Base-by-base conservation (phyloP, 495 filamentous ascomycete genomes). In the Beverwykella pulmonaria region DNA sequence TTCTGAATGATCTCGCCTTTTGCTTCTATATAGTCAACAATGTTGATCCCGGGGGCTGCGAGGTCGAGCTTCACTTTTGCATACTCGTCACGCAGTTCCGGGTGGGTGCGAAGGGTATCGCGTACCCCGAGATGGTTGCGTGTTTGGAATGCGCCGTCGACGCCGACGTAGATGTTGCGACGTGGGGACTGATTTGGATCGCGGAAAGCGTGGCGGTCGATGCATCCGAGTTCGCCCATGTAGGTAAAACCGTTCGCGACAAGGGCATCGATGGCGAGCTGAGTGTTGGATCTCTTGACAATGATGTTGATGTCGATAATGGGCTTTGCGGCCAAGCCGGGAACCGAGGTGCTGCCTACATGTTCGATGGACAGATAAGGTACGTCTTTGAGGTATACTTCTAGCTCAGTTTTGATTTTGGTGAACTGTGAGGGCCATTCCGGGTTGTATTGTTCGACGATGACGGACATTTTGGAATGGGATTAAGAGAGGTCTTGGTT, bases 251-350 rank as follows among this genome's bases (percentile, higher is more conserved):
- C 22, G 10, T 56, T 48, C 8, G 12, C 9, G 2, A 59, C 68
- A 19, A 73, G 49, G 0, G 71, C 68, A 30, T 39, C 19, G 15
- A 68, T 57, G 19, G 58, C 65, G 12, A 44, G 4, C 3, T 54
- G 46, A 30, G 71, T 29, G 12, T 58, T 53, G 15, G 27, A 25
- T 1, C 49, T 44, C 17, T 50, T 15, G 41, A 74, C 64, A 30
- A 74, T 71, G 61, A 76, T 70, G 29, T 75, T 68, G 39, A 76
- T 71, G 29, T 76, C 74, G 46, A 76, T 61, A 36, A 75, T 74
- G 32, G 73, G 71, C 39, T 76, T 76, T n/a, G 73, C 68, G 26
- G 41, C 49, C 12, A 76, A 65, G 44, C 27, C 25, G 1, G 73
- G 73, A 26, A 76, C 64, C 9, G 74, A 75, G 19, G 74, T 76